Conservation (phyloP, 169 alveolate species). For the Toxoplasma gondii region DNA sequence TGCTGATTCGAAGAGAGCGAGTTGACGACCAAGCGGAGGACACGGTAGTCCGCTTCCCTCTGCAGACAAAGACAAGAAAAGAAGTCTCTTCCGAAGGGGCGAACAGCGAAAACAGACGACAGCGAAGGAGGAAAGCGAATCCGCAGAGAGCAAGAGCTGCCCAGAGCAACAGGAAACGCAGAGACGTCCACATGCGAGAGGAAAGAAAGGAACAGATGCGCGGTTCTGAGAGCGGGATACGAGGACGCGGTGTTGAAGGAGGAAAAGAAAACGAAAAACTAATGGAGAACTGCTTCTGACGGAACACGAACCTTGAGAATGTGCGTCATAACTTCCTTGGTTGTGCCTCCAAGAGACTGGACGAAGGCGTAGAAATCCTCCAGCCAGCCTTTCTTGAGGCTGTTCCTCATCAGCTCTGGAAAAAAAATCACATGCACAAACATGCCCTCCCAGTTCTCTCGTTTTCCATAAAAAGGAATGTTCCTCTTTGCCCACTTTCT, state of each 20-base stretch:
- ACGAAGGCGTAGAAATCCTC: constrained; percentile 94
- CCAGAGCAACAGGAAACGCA: not conserved
- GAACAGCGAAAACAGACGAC: not conserved
- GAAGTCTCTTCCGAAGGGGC: no score
- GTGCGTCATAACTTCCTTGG: constrained; percentile 87
- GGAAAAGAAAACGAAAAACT: not conserved
- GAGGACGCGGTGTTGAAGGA: no score
- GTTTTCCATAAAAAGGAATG: no score
- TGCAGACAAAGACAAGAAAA: not conserved
- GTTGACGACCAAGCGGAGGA: constrained; percentile 73
- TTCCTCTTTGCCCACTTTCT: no score
- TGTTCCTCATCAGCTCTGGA: constrained; percentile 89
- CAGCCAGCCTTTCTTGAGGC: constrained; percentile 95
- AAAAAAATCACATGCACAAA: not conserved
- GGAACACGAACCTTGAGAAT: constrained; percentile 77
- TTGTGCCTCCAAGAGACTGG: constrained; percentile 84
- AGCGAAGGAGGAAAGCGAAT: not conserved
- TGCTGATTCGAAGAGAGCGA: constrained; percentile 69
- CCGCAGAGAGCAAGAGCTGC: not conserved
- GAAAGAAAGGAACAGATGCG: not conserved
- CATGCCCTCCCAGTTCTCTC: not conserved
- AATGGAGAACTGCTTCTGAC: not conserved
- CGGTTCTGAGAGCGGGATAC: no score
- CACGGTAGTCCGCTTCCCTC: constrained; percentile 74
- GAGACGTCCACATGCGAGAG: not conserved